Percentiles rank a stretch among this genome's conserved stretches.
phyloP scores from a whole-genome alignment of 2,329 filamentous ascomycete species.

The Fusarium staphyleae region DNA sequence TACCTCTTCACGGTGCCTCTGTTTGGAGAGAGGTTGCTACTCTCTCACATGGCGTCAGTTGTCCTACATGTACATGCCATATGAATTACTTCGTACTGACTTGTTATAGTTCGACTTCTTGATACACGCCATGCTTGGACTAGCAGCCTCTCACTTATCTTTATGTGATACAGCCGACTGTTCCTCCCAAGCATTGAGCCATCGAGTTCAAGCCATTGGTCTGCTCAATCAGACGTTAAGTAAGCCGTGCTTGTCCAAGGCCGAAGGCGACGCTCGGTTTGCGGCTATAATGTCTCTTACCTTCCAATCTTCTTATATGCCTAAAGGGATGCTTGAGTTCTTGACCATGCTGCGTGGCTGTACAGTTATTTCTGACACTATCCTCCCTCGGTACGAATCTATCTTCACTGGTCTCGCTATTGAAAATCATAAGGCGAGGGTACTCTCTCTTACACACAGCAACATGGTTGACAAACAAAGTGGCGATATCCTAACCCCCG shows the following conservation, averaged over 20 bases:
- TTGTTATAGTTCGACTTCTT: constrained; percentile 46
- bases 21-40: constrained; percentile 46
- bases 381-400: constrained; percentile 7
- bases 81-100: neutral
- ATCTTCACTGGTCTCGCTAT: constrained; percentile 12
- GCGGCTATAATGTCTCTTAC: constrained; percentile 45
- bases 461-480: neutral
- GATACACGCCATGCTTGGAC: constrained; percentile 49
- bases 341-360: constrained; percentile 45
- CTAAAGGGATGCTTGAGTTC: constrained; percentile 49
- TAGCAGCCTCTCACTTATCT: constrained; percentile 47
- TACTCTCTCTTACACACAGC: neutral
- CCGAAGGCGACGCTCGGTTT: constrained; percentile 47
- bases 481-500: neutral
- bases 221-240: constrained; percentile 42
- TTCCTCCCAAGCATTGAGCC: constrained; percentile 40
- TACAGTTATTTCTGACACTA: constrained; percentile 12
- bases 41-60: constrained; percentile 45
- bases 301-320: constrained; percentile 48
- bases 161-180: constrained; percentile 33
- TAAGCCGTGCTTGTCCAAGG: constrained; percentile 34
- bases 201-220: constrained; percentile 45
- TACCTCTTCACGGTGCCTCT: constrained; percentile 43
- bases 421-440: constrained; percentile 6
- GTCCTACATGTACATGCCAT: neutral